These are phyloP conservation scores for Mycena galericulata DNA, from an alignment of 768 basidiomycete species.

Conservation along the genomic window DNA sequence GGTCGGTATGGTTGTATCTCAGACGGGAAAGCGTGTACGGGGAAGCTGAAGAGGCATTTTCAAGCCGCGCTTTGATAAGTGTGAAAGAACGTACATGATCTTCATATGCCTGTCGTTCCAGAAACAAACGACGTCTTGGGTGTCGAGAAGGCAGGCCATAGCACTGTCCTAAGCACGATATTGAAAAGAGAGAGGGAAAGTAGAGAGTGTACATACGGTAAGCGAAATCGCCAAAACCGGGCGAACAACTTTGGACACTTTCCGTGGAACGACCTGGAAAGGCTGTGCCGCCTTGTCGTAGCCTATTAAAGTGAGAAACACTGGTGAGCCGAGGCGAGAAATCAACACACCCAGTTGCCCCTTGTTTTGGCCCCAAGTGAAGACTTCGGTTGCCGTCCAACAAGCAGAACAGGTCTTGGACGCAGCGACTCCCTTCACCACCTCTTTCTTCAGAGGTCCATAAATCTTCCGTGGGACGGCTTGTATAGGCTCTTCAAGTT, in stretches of 20 bases:
- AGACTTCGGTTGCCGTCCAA: slow-evolving; percentile 81
- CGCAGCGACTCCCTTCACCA: slow-evolving; percentile 85
- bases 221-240: slow-evolving; percentile 80
- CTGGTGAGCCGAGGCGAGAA: not conserved
- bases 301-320: slow-evolving; percentile 53
- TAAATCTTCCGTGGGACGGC: slow-evolving; percentile 78
- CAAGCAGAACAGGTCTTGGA: slow-evolving; percentile 90
- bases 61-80: not conserved
- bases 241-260: slow-evolving; percentile 81
- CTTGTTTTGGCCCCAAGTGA: slow-evolving; percentile 93
- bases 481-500: slow-evolving; percentile 82
- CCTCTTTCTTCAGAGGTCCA: slow-evolving; percentile 81
- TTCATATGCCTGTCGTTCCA: slow-evolving; percentile 83
- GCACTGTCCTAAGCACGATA: slow-evolving; percentile 72
- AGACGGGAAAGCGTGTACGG: slow-evolving; percentile 79
- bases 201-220: slow-evolving; percentile 62
- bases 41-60: slow-evolving; percentile 64
- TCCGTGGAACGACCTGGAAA: slow-evolving; percentile 80
- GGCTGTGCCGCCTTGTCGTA: slow-evolving; percentile 83
- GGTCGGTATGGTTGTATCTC: slow-evolving; percentile 85
- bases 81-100: slow-evolving; percentile 65
- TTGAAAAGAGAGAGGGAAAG: not conserved
- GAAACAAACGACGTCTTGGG: slow-evolving; percentile 85
- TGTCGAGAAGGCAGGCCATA: slow-evolving; percentile 84
- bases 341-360: slow-evolving; percentile 80